These are phyloP conservation scores for Alternaria tenuissima DNA, from an alignment of 2,329 filamentous ascomycete species.

Conservation along the genomic window DNA sequence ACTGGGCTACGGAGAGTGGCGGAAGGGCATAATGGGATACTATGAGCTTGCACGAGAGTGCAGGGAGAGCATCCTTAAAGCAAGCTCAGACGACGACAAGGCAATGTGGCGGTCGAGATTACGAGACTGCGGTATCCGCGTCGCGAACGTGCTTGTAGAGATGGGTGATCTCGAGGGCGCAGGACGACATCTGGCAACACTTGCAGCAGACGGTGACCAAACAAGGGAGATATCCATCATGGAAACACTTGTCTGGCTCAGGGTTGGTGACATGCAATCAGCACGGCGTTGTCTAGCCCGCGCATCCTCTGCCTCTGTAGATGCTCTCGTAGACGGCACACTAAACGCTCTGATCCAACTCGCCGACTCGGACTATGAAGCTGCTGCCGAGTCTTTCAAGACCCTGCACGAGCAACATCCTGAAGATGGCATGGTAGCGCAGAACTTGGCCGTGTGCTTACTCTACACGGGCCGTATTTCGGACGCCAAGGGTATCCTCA, in stretches of 20 bases:
- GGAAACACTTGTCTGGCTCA: constrained; percentile 74
- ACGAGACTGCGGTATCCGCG: constrained; percentile 74
- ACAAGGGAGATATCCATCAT: constrained; percentile 48
- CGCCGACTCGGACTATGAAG: constrained; percentile 76
- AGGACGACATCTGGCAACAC: constrained; percentile 71
- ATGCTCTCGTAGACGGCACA: constrained; percentile 51
- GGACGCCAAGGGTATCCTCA: constrained; percentile 70
- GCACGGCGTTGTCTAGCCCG: constrained; percentile 65
- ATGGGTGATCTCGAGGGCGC: constrained; percentile 90
- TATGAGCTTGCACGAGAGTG: constrained; percentile 88
- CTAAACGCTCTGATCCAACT: constrained; percentile 77
- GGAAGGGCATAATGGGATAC: constrained; percentile 86
- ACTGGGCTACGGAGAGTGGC: constrained; percentile 82
- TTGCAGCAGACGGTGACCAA: constrained; percentile 50
- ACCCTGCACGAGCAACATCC: constrained; percentile 57
- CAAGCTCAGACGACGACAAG: constrained; percentile 60
- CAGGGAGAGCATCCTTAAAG: constrained; percentile 62
- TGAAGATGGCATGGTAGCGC: constrained; percentile 73
- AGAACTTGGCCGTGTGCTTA: constrained; percentile 85
- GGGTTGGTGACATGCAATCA: constrained; percentile 77
- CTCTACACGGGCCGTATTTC: constrained; percentile 79
- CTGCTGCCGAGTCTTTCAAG: constrained; percentile 70
- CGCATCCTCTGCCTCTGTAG: constrained; percentile 27
- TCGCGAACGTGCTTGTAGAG: constrained; percentile 74
- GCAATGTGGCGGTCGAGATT: constrained; percentile 76